Percentiles rank a stretch among this genome's conserved stretches.
phyloP scores from a whole-genome alignment of 768 basidiomycete species.

The Pholiota molesta region DNA sequence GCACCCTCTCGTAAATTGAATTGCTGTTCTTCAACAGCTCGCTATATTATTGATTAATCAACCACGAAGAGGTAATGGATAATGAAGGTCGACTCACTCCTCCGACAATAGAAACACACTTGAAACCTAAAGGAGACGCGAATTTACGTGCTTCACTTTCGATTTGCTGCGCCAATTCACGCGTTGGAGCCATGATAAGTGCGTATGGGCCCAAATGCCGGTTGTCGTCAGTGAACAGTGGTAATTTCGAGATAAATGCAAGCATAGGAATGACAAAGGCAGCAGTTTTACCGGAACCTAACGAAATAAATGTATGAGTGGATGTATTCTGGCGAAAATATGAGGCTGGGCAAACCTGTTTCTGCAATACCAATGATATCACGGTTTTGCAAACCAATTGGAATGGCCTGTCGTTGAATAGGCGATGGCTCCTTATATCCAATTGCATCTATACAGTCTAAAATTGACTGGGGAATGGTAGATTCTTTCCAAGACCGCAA shows the following conservation, averaged over 20 bases:
- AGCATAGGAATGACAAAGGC: slow-evolving; percentile 99
- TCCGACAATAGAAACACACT: slow-evolving; percentile 97
- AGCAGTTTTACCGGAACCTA: slow-evolving; percentile 94
- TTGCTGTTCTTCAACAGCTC: slow-evolving; percentile 96
- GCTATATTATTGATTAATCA: slow-evolving; percentile 39
- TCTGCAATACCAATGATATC: slow-evolving; percentile 99
- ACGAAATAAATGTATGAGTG: not conserved
- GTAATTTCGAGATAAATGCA: slow-evolving; percentile 86
- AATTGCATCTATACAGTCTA: slow-evolving; percentile 85
- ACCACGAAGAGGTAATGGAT: not conserved
- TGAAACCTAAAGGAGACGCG: slow-evolving; percentile 86
- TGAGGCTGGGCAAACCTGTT: slow-evolving; percentile 65
- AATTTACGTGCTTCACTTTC: slow-evolving; percentile 93
- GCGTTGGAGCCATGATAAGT: slow-evolving; percentile 93
- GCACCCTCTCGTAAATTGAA: slow-evolving; percentile 98
- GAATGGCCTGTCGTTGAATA: slow-evolving; percentile 98
- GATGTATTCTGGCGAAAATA: slow-evolving; percentile 2
- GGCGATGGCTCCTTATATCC: slow-evolving; percentile 98
- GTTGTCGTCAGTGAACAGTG: slow-evolving; percentile 89
- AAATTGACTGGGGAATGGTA: slow-evolving; percentile 72
- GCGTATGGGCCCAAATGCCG: slow-evolving; percentile 94
- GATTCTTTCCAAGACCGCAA: slow-evolving; percentile 93
- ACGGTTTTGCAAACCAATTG: slow-evolving; percentile 95
- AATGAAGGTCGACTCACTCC: slow-evolving; percentile 59
- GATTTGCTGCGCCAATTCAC: slow-evolving; percentile 97